These are phyloP conservation scores for Aristolochia fimbriata DNA, from an alignment of 164 flowering plant species.

Conservation along the genomic window DNA sequence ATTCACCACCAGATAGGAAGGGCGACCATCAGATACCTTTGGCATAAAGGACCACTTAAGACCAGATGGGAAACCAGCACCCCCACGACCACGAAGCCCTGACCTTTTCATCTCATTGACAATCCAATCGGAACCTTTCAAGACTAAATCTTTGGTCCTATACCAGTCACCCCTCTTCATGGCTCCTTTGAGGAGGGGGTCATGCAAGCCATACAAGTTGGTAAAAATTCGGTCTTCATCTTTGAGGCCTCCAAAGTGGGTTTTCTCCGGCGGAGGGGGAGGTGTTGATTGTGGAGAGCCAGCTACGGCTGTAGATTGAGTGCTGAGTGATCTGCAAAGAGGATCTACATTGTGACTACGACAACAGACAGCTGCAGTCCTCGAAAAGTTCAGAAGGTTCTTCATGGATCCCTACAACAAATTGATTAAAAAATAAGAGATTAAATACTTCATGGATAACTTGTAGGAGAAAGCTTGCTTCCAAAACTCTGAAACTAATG, in stretches of 20 bases:
- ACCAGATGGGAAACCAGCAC: conserved; percentile 98
- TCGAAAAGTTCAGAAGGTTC: conserved; percentile 49
- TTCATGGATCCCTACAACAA: conserved; percentile 47
- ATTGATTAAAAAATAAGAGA: too few species aligned
- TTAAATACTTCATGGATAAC: too few species aligned
- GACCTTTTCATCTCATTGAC: conserved; percentile 93
- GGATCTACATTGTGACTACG: conserved; percentile 25
- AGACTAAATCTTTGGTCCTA: conserved; percentile 81
- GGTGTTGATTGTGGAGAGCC: conserved; percentile 81
- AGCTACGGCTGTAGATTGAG: conserved; percentile 58
- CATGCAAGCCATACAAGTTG: conserved; percentile 83
- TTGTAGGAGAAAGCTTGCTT: too few species aligned
- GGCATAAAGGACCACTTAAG: conserved; percentile 99
- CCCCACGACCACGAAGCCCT: conserved; percentile 97
- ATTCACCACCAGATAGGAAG: conserved; percentile 93
- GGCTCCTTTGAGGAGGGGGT: conserved; percentile 95
- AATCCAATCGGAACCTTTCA: conserved; percentile 95
- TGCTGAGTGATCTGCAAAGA: conserved; percentile 50
- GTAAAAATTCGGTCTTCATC: conserved; percentile 98
- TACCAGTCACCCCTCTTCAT: conserved; percentile 96
- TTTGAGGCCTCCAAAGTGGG: conserved; percentile 91
- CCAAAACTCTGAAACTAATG: too few species aligned
- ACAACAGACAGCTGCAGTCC: conserved; percentile 21
- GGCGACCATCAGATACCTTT: conserved; percentile 92
- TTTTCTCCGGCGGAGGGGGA: conserved; percentile 93